These are phyloP conservation scores for fission yeast (Schizosaccharomyces pombe) DNA, from an alignment of 805 yeast species.

Conservation along the genomic window ASM294v3 CU329670.1:486501-487000, in stretches of 20 bases:
- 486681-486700: slow-evolving; percentile 28
- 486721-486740: slow-evolving; percentile 23
- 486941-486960: background rate
- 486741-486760: slow-evolving; percentile 12
- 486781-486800: slow-evolving; percentile 34
- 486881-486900: slow-evolving; percentile 7
- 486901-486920: slow-evolving; percentile 26
- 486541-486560: slow-evolving; percentile 62
- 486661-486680: slow-evolving; percentile 48
- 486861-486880: background rate
- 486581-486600: slow-evolving; percentile 68
- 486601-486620: slow-evolving; percentile 23
- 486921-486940: slow-evolving; percentile 27
- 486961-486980: background rate
- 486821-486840: slow-evolving; percentile 5
- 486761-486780: slow-evolving; percentile 39
- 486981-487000: slow-evolving; percentile 62
- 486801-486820: slow-evolving; percentile 8
- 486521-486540: slow-evolving; percentile 60
- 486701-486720: slow-evolving; percentile 25
- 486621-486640: background rate
- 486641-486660: slow-evolving; percentile 32
- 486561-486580: slow-evolving; percentile 39
- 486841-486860: background rate
- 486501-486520: slow-evolving; percentile 40